Conservation (phyloP, 1,284 basidiomycete genomes). For the Cystobasidiaceae sp. region DNA sequence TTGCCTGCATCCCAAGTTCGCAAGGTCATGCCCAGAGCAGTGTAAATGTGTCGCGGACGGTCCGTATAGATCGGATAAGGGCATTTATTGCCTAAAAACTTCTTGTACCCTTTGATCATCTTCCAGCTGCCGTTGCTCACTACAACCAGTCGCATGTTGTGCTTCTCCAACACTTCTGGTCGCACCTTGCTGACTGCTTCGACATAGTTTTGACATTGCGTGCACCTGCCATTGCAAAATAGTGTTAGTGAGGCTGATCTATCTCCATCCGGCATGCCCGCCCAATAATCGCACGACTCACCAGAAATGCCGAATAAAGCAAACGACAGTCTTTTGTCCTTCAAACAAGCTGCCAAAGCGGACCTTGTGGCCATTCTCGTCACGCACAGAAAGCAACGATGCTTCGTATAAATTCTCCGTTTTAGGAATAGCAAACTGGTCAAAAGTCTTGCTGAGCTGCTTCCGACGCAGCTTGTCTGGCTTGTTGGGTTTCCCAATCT, state of each 20-base stretch:
- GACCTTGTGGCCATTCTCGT: conserved; percentile 29
- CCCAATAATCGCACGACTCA: conserved; percentile 8
- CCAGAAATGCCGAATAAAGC: conserved; percentile 55
- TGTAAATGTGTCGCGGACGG: conserved; percentile 55
- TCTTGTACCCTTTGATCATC: conserved; percentile 55
- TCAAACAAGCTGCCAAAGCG: conserved; percentile 38
- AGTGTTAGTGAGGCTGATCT: conserved; percentile 45
- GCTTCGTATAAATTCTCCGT: conserved; percentile 31
- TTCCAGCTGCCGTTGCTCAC: conserved; percentile 62
- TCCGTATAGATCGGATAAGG: conserved; percentile 55
- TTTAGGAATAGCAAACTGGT: conserved; percentile 22
- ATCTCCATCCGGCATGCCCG: conserved; percentile 47
- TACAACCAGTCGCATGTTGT: conserved; percentile 53
- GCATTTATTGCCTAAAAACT: conserved; percentile 19
- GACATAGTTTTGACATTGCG: conserved; percentile 54
- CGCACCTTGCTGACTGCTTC: conserved; percentile 52
- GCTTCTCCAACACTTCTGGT: conserved; percentile 50
- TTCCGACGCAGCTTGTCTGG: conserved; percentile 16
- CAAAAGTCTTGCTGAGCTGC: neutral
- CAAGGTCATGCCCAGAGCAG: conserved; percentile 53
- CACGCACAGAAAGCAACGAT: conserved; percentile 23
- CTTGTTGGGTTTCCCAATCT: conserved; percentile 6
- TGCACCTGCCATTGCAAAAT: neutral
- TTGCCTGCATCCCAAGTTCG: conserved; percentile 23
- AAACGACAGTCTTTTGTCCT: conserved; percentile 55